Percentiles rank a stretch among this genome's conserved stretches.
Evolutionary conservation across 1,284 basidiomycete species (phyloP).

Genomic region (Malassezia arunalokei): DNA sequence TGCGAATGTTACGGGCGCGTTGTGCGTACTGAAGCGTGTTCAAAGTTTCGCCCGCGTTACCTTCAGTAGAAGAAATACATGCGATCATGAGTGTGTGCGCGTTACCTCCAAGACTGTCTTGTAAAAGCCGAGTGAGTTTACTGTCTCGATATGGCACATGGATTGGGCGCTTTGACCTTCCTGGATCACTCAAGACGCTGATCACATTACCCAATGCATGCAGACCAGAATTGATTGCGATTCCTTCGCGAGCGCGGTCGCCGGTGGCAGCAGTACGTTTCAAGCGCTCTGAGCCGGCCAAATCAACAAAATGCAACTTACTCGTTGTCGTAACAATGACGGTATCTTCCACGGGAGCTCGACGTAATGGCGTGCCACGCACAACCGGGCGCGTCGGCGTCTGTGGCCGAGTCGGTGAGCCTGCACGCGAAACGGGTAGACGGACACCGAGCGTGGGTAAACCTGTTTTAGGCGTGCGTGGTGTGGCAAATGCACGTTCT

Average conservation of each 20-base stretch:
- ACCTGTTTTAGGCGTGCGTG: constrained; percentile 5
- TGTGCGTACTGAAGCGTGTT: constrained; percentile 98
- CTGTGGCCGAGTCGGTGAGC: constrained; percentile 4
- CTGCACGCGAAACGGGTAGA: background rate
- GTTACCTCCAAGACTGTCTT: constrained; percentile 97
- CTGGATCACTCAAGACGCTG: constrained; percentile 88
- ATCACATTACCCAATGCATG: constrained; percentile 96
- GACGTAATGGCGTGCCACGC: background rate
- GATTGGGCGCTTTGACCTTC: constrained; percentile 49
- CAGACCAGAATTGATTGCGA: constrained; percentile 76
- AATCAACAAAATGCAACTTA: constrained; percentile 96
- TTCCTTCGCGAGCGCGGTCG: constrained; percentile 86
- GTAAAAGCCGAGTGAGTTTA: constrained; percentile 79
- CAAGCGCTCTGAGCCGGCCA: constrained; percentile 81
- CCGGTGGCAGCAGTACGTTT: constrained; percentile 55
- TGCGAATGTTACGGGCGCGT: constrained; percentile 93
- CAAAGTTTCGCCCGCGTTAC: constrained; percentile 84
- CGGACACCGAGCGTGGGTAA: constrained; percentile 1
- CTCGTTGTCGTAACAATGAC: constrained; percentile 68
- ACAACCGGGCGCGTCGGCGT: constrained; percentile 11
- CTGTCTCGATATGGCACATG: constrained; percentile 96
- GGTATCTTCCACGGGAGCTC: constrained; percentile 50
- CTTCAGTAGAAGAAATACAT: constrained; percentile 88
- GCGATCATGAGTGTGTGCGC: constrained; percentile 98
- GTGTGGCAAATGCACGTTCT: background rate